Evolutionary conservation across 768 basidiomycete species (phyloP).

Genomic region (Baorangia bicolor): DNA sequence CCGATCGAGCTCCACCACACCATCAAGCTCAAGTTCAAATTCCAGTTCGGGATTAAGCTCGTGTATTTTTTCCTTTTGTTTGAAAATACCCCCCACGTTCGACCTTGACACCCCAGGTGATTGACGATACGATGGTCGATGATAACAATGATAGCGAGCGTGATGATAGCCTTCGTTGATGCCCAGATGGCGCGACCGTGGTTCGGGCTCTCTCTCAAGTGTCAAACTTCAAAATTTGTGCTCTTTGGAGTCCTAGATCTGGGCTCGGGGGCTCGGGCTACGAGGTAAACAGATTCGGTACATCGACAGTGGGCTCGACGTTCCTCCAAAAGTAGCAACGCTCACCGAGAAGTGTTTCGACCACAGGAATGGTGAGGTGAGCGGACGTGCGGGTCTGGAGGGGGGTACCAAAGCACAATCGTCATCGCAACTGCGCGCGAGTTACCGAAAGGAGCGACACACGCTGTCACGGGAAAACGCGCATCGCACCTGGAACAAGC

Average conservation of each 20-base stretch:
- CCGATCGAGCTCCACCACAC: neutral
- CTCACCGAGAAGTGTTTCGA: neutral
- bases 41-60: neutral
- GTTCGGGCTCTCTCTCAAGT: neutral
- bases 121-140: neutral
- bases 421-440: neutral
- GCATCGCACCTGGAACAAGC: neutral
- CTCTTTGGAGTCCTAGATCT: neutral
- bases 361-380: neutral
- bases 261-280: too few relatives aligned
- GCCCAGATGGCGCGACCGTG: neutral
- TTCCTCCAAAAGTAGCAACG: neutral
- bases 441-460: neutral
- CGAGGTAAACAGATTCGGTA: neutral
- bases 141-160: neutral
- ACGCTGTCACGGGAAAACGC: neutral
- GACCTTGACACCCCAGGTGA: neutral
- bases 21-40: neutral
- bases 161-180: neutral
- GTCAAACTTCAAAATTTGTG: neutral
- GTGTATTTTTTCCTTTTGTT: neutral
- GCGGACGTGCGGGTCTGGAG: neutral
- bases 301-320: neutral
- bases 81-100: neutral
- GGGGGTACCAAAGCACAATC: neutral